Conservation (phyloP, 2,329 filamentous ascomycete species). For the Plenodomus tracheiphilus region DNA sequence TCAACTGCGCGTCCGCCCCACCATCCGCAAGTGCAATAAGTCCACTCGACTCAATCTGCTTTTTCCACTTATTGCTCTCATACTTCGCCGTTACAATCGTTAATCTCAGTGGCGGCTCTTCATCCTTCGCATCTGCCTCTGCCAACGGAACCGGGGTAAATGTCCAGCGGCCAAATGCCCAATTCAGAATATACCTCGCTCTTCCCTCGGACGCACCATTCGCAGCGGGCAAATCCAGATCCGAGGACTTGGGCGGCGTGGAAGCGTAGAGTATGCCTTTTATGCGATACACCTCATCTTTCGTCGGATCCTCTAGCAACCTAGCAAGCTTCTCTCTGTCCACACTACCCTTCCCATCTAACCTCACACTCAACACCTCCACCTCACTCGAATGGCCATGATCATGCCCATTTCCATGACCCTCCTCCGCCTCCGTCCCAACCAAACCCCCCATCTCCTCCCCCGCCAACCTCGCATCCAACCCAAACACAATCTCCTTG, state of each 20-base stretch:
- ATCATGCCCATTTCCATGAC: conserved; percentile 1
- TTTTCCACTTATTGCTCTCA: conserved; percentile 77
- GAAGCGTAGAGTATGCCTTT: conserved; percentile 67
- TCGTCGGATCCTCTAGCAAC: conserved; percentile 74
- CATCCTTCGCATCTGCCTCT: conserved; percentile 32
- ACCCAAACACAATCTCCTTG: conserved; percentile 78
- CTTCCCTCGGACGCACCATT: conserved; percentile 43
- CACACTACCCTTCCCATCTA: conserved; percentile 60
- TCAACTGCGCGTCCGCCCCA: conserved; percentile 23
- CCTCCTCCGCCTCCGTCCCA: conserved; percentile 44
- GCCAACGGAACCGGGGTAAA: conserved; percentile 67
- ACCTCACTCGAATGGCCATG: conserved; percentile 79
- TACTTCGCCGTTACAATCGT: conserved; percentile 75
- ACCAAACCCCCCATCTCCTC: conserved; percentile 37
- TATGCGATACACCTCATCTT: conserved; percentile 94
- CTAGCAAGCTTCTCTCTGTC: conserved; percentile 58
- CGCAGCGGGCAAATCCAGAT: conserved; percentile 34
- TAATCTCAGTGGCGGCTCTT: conserved; percentile 66
- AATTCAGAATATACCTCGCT: conserved; percentile 85
- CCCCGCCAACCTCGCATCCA: conserved; percentile 78
- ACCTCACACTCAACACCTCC: conserved; percentile 82
- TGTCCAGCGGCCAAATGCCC: conserved; percentile 96
- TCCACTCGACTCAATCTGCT: conserved; percentile 65
- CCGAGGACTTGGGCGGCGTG: conserved; percentile 53
- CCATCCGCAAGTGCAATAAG: conserved; percentile 37